A percentile compares a stretch with the other conserved stretches of the same genome.
Evolutionary conservation across 768 basidiomycete genomes (phyloP).

Genomic region (Psilocybe cubensis): DNA sequence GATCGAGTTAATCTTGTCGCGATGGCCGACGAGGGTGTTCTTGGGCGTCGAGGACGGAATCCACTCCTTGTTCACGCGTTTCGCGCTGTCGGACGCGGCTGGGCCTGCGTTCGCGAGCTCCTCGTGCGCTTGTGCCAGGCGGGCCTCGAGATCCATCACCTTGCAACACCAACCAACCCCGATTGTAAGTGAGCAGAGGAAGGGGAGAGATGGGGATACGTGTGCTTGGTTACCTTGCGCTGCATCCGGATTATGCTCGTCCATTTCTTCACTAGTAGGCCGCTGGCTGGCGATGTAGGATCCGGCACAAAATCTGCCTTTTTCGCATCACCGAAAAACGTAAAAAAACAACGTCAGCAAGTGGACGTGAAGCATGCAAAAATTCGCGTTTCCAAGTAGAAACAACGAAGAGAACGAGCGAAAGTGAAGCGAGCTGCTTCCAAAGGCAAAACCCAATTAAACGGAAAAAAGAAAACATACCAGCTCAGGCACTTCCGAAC

Average conservation of each 20-base stretch:
- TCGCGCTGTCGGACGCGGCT: constrained; percentile 55
- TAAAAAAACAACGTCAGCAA: constrained; percentile 46
- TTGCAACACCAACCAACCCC: no score
- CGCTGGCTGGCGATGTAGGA: constrained; percentile 84
- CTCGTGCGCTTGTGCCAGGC: constrained; percentile 81
- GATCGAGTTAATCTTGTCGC: constrained; percentile 74
- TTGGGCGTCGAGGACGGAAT: constrained; percentile 85
- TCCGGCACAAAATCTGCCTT: constrained; percentile 75
- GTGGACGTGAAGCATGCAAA: no score
- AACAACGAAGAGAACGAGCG: no score
- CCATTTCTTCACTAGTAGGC: constrained; percentile 97
- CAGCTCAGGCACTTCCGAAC: constrained; percentile 29
- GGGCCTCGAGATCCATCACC: constrained; percentile 95
- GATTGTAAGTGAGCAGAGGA: no score
- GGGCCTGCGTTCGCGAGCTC: constrained; percentile 50
- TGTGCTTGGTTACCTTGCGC: constrained; percentile 96
- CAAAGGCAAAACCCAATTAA: neutral
- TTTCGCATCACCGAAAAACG: constrained; percentile 21
- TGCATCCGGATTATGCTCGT: constrained; percentile 94
- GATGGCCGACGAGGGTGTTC: constrained; percentile 76
- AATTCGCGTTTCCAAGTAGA: no score
- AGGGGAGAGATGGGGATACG: no score
- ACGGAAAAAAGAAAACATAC: constrained; percentile 17
- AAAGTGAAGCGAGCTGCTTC: no score
- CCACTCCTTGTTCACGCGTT: constrained; percentile 72